Evolutionary conservation across 805 yeast species (phyloP).

Genomic region (Nakazawaea populi): DNA sequence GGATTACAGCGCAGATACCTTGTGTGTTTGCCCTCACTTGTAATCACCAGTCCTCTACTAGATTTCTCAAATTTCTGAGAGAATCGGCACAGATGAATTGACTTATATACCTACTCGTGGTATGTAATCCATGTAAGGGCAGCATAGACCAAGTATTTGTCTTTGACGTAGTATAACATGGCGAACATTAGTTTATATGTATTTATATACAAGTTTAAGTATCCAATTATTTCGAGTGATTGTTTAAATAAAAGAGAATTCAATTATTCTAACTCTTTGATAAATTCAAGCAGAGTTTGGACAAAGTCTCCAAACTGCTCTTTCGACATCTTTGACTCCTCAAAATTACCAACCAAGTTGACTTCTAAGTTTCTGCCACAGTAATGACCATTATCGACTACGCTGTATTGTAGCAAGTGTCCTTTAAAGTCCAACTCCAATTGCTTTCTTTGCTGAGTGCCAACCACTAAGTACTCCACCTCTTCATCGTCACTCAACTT

Average conservation of each 20-base stretch:
- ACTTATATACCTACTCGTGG: background rate
- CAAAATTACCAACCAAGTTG: conserved; percentile 29
- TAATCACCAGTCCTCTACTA: too few relatives aligned
- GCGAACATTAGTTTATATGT: conserved; percentile 2
- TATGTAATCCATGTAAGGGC: conserved; percentile 10
- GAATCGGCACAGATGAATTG: background rate
- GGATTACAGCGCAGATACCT: too few relatives aligned
- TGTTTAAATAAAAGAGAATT: too few relatives aligned
- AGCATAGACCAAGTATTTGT: conserved; percentile 9
- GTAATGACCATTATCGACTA: conserved; percentile 36
- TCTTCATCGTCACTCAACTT: background rate
- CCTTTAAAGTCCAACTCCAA: conserved; percentile 23
- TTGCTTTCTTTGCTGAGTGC: conserved; percentile 21
- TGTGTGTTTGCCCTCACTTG: too few relatives aligned
- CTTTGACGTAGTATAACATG: conserved; percentile 12
- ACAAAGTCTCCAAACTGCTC: conserved; percentile 1
- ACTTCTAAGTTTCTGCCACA: conserved; percentile 35
- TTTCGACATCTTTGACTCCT: conserved; percentile 7
- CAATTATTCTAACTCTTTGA: background rate
- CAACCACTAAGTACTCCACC: conserved; percentile 8
- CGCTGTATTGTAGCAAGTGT: conserved; percentile 27
- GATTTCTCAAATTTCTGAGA: too few relatives aligned
- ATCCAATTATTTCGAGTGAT: too few relatives aligned
- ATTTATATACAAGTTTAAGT: background rate
- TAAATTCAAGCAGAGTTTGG: background rate